These are phyloP conservation scores for Gaillardinia entomophila DNA, from an alignment of 805 yeast genomes.

Conservation along the genomic window DNA sequence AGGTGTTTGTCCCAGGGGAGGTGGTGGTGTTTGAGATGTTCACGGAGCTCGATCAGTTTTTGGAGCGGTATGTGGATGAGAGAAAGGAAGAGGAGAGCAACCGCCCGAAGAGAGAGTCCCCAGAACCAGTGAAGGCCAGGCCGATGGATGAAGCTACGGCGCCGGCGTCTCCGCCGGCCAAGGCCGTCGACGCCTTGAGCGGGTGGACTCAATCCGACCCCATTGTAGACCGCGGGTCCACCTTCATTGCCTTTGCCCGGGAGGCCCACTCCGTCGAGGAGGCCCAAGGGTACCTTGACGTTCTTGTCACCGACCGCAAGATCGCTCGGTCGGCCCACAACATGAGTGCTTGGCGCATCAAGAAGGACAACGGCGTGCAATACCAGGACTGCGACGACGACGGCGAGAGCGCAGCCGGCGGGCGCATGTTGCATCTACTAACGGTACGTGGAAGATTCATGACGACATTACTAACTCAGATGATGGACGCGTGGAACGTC, in stretches of 20 bases:
- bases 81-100: conserved; percentile 14
- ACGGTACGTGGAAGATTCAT: conserved; percentile 37
- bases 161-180: conserved; percentile 10
- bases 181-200: conserved; percentile 41
- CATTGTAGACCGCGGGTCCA: conserved; percentile 75
- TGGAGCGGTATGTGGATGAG: conserved; percentile 25
- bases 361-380: conserved; percentile 46
- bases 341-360: conserved; percentile 84
- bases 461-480: conserved; percentile 21
- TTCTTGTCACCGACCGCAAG: conserved; percentile 58
- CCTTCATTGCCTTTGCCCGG: conserved; percentile 73
- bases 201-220: conserved; percentile 81
- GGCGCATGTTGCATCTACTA: conserved; percentile 72
- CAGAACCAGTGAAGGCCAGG: background rate
- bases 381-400: conserved; percentile 92
- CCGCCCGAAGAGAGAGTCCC: conserved; percentile 3
- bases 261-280: conserved; percentile 61
- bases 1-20: conserved; percentile 45
- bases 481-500: conserved; percentile 78
- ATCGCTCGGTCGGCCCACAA: conserved; percentile 68
- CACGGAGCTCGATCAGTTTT: conserved; percentile 52
- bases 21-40: conserved; percentile 80
- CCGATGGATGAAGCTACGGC: background rate
- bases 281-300: conserved; percentile 47
- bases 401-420: conserved; percentile 96